Conservation (phyloP, 371 early-diverging fungal genomes). For the Mortierella sp. region DNA sequence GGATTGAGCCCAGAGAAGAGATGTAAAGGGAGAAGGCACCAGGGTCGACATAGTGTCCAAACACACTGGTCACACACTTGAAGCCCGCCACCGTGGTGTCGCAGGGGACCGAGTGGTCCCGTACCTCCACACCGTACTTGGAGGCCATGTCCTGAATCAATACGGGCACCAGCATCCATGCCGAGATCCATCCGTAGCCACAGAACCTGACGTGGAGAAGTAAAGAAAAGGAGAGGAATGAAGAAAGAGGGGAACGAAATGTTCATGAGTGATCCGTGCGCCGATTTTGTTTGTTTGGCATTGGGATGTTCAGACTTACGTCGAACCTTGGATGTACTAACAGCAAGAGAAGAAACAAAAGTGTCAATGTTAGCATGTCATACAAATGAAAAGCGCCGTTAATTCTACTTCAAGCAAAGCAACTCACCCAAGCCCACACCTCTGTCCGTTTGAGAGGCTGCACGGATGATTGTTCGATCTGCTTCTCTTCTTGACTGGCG, state of each 20-base stretch:
- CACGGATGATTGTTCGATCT: not conserved
- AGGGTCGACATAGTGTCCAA: slow-evolving; percentile 47
- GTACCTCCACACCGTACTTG: slow-evolving; percentile 31
- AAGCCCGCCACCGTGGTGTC: slow-evolving; percentile 25
- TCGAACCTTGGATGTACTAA: slow-evolving; percentile 45
- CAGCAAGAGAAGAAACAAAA: not conserved
- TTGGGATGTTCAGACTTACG: slow-evolving; percentile 19
- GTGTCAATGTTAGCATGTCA: not conserved
- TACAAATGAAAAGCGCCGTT: not conserved
- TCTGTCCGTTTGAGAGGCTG: slow-evolving; percentile 39
- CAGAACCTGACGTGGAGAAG: slow-evolving; percentile 20
- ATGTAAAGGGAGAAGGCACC: slow-evolving; percentile 51
- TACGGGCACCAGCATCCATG: slow-evolving; percentile 24
- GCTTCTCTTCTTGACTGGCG: slow-evolving; percentile 26
- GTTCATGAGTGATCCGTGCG: not conserved
- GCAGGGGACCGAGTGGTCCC: slow-evolving; percentile 37
- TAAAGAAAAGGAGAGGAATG: not conserved
- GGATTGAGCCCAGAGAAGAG: slow-evolving; percentile 43
- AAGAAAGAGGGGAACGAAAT: no score
- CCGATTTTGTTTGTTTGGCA: not conserved
- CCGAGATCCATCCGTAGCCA: slow-evolving; percentile 44
- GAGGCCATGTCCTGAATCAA: slow-evolving; percentile 50
- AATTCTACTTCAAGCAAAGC: not conserved
- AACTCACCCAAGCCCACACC: slow-evolving; percentile 50
- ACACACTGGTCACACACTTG: slow-evolving; percentile 36